Evolutionary conservation across 163 green algal species (phyloP).

Genomic region (Volvox carteri): DNA sequence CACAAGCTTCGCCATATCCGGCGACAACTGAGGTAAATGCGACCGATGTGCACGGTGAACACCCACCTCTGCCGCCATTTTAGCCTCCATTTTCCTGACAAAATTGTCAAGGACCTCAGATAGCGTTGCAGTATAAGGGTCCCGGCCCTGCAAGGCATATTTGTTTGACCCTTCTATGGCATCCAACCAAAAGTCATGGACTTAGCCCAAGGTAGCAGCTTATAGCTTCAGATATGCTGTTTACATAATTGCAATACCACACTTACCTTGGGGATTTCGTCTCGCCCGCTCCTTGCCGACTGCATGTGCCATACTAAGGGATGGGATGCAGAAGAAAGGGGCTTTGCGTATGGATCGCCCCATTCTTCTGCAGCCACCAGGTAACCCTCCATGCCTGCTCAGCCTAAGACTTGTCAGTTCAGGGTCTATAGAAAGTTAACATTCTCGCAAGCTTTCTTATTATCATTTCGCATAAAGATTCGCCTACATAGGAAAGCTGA

Average conservation of each 20-base stretch:
- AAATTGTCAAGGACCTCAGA: conserved; percentile 67
- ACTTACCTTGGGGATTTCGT: conserved; percentile 35
- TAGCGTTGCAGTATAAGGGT: conserved; percentile 45
- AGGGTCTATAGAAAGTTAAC: conserved; percentile 21
- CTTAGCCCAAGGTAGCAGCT: background rate
- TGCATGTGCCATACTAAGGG: conserved; percentile 43
- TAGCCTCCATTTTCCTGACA: conserved; percentile 66
- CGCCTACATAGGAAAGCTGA: background rate
- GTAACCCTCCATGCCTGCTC: conserved; percentile 9
- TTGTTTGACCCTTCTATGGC: conserved; percentile 16
- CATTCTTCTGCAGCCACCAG: conserved; percentile 25
- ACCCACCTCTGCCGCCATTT: conserved; percentile 70
- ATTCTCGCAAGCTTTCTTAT: background rate
- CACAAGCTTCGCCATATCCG: background rate
- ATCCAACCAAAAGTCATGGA: background rate
- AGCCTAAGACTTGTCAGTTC: conserved; percentile 46
- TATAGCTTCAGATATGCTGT: background rate
- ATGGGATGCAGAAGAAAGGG: background rate
- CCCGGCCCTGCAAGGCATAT: conserved; percentile 25
- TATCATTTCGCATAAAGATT: background rate
- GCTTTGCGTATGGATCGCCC: conserved; percentile 31
- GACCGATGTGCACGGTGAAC: background rate
- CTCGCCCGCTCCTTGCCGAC: conserved; percentile 35
- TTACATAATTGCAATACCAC: background rate
- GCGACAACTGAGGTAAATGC: background rate